Percentiles rank a stretch among this genome's conserved stretches.
phyloP scores from a whole-genome alignment of 257 asterid genomes.

The Scutellaria baicalensis region DNA sequence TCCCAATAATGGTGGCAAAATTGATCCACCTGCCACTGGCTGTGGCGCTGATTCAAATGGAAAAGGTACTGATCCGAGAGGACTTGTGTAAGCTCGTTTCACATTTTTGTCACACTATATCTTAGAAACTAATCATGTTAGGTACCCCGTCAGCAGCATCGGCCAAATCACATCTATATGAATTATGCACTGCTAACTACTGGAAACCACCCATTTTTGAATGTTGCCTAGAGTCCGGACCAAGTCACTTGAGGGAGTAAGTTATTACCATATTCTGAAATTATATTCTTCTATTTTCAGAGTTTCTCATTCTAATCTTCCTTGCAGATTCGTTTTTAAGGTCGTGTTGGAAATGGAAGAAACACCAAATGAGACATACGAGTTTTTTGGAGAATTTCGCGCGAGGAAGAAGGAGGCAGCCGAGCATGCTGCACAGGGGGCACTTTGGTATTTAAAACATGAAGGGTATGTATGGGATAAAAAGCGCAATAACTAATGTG shows the following conservation, averaged over 20 bases:
- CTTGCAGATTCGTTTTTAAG: conserved; percentile 58
- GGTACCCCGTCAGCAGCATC: conserved; percentile 36
- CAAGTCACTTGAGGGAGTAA: conserved; percentile 78
- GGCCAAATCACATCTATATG: conserved; percentile 64
- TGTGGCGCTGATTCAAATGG: conserved; percentile 20
- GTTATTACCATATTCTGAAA: conserved; percentile 18
- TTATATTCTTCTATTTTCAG: background rate
- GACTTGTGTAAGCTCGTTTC: conserved; percentile 3
- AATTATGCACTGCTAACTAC: conserved; percentile 71
- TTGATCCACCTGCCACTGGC: conserved; percentile 10
- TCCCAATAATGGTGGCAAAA: conserved; percentile 16
- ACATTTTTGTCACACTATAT: conserved; percentile 7
- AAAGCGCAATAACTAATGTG: background rate
- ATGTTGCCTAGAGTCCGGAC: conserved; percentile 65
- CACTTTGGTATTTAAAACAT: conserved; percentile 59
- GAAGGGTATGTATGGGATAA: conserved; percentile 43
- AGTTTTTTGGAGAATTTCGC: conserved; percentile 55
- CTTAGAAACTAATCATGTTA: conserved; percentile 21
- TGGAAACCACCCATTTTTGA: conserved; percentile 85
- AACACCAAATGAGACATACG: conserved; percentile 27
- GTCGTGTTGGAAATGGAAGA: conserved; percentile 53
- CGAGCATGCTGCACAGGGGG: conserved; percentile 75
- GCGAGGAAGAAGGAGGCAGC: conserved; percentile 73
- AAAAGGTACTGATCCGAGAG: conserved; percentile 35
- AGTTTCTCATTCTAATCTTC: background rate